phyloP scores from a whole-genome alignment of 1,284 basidiomycete species.

The Cutaneotrichosporon spelunceum region DNA sequence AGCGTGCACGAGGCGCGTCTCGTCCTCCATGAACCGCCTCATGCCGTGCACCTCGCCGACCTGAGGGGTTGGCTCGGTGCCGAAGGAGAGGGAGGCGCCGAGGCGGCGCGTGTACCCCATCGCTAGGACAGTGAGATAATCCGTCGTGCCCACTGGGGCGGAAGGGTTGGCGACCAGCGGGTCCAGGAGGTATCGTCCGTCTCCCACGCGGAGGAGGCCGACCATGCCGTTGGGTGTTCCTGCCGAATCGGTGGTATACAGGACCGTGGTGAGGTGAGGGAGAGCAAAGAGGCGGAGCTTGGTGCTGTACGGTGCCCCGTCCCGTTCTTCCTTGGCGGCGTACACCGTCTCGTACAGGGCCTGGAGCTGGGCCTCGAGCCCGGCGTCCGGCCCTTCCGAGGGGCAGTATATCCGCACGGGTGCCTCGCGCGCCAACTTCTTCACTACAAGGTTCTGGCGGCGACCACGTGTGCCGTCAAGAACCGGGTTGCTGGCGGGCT shows the following conservation, averaged over 20 bases:
- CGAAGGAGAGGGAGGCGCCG: slow-evolving; percentile 17
- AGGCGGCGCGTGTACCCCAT: slow-evolving; percentile 18
- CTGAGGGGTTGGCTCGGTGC: slow-evolving; percentile 16
- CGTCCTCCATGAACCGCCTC: neutral
- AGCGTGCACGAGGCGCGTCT: slow-evolving; percentile 17
- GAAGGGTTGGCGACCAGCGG: slow-evolving; percentile 14
- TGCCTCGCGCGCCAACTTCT: slow-evolving; percentile 14
- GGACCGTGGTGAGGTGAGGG: slow-evolving; percentile 15
- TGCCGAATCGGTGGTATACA: slow-evolving; percentile 12
- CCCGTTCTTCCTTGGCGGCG: slow-evolving; percentile 14
- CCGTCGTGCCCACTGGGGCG: slow-evolving; percentile 15
- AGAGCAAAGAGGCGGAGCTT: slow-evolving; percentile 22
- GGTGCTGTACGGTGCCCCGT: slow-evolving; percentile 20
- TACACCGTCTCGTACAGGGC: slow-evolving; percentile 17
- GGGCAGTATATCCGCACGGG: slow-evolving; percentile 17
- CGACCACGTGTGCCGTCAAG: slow-evolving; percentile 16
- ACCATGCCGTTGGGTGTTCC: slow-evolving; percentile 14
- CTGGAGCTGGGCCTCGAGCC: slow-evolving; percentile 18
- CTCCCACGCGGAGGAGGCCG: slow-evolving; percentile 13
- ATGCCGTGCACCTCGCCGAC: slow-evolving; percentile 9
- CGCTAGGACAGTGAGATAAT: slow-evolving; percentile 18
- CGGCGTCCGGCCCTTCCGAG: slow-evolving; percentile 5
- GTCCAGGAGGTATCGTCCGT: slow-evolving; percentile 17
- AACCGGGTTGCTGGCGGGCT: slow-evolving; percentile 14
- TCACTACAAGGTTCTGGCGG: slow-evolving; percentile 11